Percentiles rank a stretch among this genome's conserved stretches.
phyloP scores from a whole-genome alignment of 2,329 filamentous ascomycete species.

The Lachnellula willkommii region DNA sequence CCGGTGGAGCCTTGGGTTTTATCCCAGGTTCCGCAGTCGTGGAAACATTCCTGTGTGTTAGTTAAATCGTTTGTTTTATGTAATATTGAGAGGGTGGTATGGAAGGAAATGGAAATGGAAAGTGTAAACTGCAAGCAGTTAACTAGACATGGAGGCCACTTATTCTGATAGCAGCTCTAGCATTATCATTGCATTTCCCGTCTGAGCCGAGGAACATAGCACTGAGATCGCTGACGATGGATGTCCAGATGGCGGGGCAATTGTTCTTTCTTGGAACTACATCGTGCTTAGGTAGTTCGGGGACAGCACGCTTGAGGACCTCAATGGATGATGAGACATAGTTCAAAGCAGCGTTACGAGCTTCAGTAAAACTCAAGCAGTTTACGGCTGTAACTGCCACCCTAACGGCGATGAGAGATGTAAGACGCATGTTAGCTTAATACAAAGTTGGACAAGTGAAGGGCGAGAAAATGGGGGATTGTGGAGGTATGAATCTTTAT shows the following conservation, averaged over 20 bases:
- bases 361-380: no score
- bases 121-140: no score
- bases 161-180: slow-evolving; percentile 17
- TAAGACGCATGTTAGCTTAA: no score
- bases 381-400: no score
- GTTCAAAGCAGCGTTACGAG: no score
- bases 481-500: no score
- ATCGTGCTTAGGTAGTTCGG: neutral
- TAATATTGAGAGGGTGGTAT: no score
- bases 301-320: no score
- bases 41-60: slow-evolving; percentile 10
- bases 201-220: neutral
- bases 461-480: no score
- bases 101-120: neutral
- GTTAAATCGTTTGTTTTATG: neutral
- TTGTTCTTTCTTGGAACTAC: neutral
- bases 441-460: no score
- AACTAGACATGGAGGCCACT: neutral
- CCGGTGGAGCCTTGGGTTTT: slow-evolving; percentile 9
- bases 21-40: slow-evolving; percentile 19
- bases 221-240: slow-evolving; percentile 5
- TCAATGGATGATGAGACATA: no score
- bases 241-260: slow-evolving; percentile 37
- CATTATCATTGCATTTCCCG: slow-evolving; percentile 16
- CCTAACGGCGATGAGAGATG: no score